These are phyloP conservation scores for Kluyveromyces lactis DNA, from an alignment of 805 yeast genomes.

Conservation along the genomic window DNA sequence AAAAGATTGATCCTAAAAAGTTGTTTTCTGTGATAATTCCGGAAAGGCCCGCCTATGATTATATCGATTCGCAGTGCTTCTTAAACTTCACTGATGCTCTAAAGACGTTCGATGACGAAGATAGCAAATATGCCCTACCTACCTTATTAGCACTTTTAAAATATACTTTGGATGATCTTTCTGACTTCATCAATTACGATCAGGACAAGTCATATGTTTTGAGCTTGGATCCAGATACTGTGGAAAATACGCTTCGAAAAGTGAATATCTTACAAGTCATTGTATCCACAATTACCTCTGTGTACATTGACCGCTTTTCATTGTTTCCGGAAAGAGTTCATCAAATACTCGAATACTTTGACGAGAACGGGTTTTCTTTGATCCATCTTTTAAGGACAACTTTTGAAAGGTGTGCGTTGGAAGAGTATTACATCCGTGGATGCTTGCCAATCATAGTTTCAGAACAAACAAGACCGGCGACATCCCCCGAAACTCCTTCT, in stretches of 20 bases:
- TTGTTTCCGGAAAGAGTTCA: constrained; percentile 38
- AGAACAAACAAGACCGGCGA: constrained; percentile 34
- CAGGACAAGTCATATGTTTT: constrained; percentile 12
- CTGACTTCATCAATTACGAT: constrained; percentile 20
- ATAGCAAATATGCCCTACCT: constrained; percentile 39
- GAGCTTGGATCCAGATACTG: constrained; percentile 5
- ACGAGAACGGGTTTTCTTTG: constrained; percentile 32
- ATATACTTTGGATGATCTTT: constrained; percentile 24
- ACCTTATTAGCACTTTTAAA: constrained; percentile 29
- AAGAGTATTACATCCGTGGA: constrained; percentile 47
- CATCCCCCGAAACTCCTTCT: constrained; percentile 37
- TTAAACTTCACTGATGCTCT: constrained; percentile 46
- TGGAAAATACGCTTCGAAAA: constrained; percentile 15
- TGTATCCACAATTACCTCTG: constrained; percentile 45
- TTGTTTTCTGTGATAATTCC: constrained; percentile 44
- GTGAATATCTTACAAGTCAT: constrained; percentile 34
- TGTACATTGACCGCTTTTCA: constrained; percentile 45
- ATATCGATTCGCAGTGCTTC: constrained; percentile 44
- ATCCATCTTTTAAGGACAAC: constrained; percentile 37
- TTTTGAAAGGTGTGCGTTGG: constrained; percentile 44
- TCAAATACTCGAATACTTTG: constrained; percentile 21
- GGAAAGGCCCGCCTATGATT: constrained; percentile 54
- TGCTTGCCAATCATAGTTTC: constrained; percentile 40
- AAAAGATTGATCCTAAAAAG: constrained; percentile 32
- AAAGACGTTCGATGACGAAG: constrained; percentile 48